Evolutionary conservation across 2,329 filamentous ascomycete genomes (phyloP), one percentile per base, ranked within the genome.

Genomic region (Aspergillus novofumigatus): DNA sequence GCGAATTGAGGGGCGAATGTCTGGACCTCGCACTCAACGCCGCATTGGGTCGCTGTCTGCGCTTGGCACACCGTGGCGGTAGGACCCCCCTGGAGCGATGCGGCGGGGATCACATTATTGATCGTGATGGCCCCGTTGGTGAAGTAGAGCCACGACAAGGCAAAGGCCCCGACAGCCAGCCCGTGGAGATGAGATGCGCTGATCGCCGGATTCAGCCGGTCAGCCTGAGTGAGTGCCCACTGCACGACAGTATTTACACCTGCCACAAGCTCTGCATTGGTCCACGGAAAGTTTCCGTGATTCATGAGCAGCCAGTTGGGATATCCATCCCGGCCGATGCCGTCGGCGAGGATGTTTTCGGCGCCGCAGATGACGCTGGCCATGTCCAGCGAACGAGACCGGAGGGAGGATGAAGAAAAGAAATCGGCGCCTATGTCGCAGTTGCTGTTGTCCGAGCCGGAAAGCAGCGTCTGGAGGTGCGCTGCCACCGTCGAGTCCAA

Each of bases 401-500:
- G 52, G 23, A 54, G 45, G 14, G 52, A 50, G 45, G 26, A 26
- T 26, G 45, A 41, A 29, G 45, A 2, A 23, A 42, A 49, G 7
- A 38, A 38, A 17, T 44, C 32, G 14, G 49, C 53, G 28, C 45
- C 44, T 25, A 54, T 2, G 3, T 42, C 47, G 32, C 53, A 54
- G 21, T 29, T 54, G 32, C 47, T 54, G 29, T 9, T 50, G 25
- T 54, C 35, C 25, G 47, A 54, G 23, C 53, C 25, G n/a, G 53
- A 50, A n/a, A 54, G 32, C 45, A 54, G 35, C 47, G 29, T 23
- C 35, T 54, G 53, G 25, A 54, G 45, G 17, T 54, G 47, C 17
- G 47, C 47, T 23, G 53, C 53, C 29, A 54, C 53, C 20, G 11
- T 38, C 32, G 53, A 25, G 35, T 54, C 53, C n/a, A 54, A 23